Evolutionary conservation across 306 rosid genomes (phyloP).

Genomic region (Macrotyloma uniflorum): DNA sequence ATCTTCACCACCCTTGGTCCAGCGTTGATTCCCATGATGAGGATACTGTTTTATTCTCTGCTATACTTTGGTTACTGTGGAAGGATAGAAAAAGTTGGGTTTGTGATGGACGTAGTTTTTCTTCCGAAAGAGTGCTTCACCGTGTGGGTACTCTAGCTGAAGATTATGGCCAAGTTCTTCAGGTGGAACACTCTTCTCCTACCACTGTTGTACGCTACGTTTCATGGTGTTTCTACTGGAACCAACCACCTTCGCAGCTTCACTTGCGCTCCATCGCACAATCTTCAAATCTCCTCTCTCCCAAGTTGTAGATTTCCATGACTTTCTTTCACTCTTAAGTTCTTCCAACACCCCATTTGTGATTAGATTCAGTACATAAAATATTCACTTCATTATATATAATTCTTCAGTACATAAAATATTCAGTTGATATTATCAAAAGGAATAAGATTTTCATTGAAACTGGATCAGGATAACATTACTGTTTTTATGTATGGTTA

Average conservation of each 20-base stretch:
- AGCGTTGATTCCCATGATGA: not conserved
- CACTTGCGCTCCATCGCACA: constrained; percentile 16
- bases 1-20: constrained; percentile 38
- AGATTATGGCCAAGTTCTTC: constrained; percentile 22
- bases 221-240: constrained; percentile 36
- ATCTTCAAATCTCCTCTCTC: not conserved
- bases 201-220: not conserved
- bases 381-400: too few species aligned
- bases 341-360: too few species aligned
- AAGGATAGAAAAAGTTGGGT: constrained; percentile 31
- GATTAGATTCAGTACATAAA: too few species aligned
- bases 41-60: constrained; percentile 22
- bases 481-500: not conserved
- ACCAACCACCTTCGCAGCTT: constrained; percentile 28
- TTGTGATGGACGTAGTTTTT: constrained; percentile 1
- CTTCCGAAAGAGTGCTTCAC: not conserved
- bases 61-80: constrained; percentile 33
- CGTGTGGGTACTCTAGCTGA: constrained; percentile 14
- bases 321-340: too few species aligned
- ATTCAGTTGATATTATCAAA: too few species aligned
- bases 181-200: constrained; percentile 2
- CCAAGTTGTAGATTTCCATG: constrained; percentile 29
- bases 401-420: too few species aligned
- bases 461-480: not conserved
- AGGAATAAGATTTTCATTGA: not conserved